phyloP scores from a whole-genome alignment of 108 stramenopile species.

The Aurantiochytrium sp. region DNA sequence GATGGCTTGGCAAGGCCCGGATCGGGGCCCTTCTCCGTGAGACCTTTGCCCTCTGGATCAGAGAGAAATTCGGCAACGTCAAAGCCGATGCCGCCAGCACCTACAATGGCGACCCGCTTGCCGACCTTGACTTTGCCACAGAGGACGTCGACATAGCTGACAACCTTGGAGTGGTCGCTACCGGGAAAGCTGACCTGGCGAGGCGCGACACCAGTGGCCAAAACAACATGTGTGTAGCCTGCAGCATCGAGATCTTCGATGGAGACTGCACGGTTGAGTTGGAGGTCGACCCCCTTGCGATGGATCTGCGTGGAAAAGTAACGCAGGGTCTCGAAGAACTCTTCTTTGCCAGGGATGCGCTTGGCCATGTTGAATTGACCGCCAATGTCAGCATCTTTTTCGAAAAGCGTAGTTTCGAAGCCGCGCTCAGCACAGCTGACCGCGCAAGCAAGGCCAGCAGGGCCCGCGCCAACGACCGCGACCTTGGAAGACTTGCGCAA shows the following conservation, averaged over 20 bases:
- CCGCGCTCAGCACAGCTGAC: slow-evolving; percentile 70
- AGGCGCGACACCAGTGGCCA: slow-evolving; percentile 86
- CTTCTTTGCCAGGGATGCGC: slow-evolving; percentile 90
- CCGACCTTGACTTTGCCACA: slow-evolving; percentile 66
- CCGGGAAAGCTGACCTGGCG: slow-evolving; percentile 67
- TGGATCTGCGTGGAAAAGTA: slow-evolving; percentile 65
- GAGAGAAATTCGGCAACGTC: slow-evolving; percentile 87
- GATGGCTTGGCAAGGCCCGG: slow-evolving; percentile 44
- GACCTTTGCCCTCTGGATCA: slow-evolving; percentile 45
- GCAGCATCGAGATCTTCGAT: not conserved
- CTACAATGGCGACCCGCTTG: slow-evolving; percentile 78
- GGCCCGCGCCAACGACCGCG: slow-evolving; percentile 92
- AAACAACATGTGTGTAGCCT: slow-evolving; percentile 71
- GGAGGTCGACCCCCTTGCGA: slow-evolving; percentile 32
- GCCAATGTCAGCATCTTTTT: slow-evolving; percentile 59
- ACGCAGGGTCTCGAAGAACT: slow-evolving; percentile 92
- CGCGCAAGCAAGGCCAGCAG: slow-evolving; percentile 86
- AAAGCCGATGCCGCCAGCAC: slow-evolving; percentile 96
- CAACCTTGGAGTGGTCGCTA: slow-evolving; percentile 74
- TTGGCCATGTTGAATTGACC: slow-evolving; percentile 97
- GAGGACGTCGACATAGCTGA: slow-evolving; percentile 88
- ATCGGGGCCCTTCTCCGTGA: slow-evolving; percentile 35
- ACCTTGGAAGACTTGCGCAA: slow-evolving; percentile 39
- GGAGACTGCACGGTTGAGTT: slow-evolving; percentile 23
- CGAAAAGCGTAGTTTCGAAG: slow-evolving; percentile 80